Conservation (phyloP, 2,329 filamentous ascomycete genomes). For the Colletotrichum lindemuthianum region DNA sequence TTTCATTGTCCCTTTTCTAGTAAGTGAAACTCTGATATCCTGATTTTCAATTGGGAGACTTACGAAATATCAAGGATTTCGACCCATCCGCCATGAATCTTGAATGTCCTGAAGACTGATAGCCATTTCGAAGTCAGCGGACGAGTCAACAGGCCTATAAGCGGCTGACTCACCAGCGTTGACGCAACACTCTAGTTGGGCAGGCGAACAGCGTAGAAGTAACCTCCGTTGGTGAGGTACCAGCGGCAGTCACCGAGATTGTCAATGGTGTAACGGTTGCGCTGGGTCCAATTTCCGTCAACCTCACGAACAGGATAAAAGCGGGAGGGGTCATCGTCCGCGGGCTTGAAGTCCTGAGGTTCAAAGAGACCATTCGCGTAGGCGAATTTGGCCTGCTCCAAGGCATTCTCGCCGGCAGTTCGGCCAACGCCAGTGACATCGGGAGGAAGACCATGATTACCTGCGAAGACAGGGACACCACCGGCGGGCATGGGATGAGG, state of each 20-base stretch:
- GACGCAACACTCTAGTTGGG: conserved; percentile 45
- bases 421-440: conserved; percentile 64
- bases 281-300: conserved; percentile 68
- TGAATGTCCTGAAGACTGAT: too few relatives aligned
- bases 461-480: conserved; percentile 41
- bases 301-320: conserved; percentile 71
- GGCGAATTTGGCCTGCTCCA: conserved; percentile 61
- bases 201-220: conserved; percentile 70
- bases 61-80: too few relatives aligned
- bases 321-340: conserved; percentile 67
- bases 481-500: conserved; percentile 12
- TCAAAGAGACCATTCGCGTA: conserved; percentile 61
- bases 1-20: too few relatives aligned
- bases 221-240: conserved; percentile 66
- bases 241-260: conserved; percentile 65
- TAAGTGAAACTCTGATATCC: too few relatives aligned
- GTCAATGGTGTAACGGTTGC: conserved; percentile 69
- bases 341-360: conserved; percentile 71
- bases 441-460: conserved; percentile 53
- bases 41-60: too few relatives aligned
- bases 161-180: not conserved
- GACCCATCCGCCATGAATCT: too few relatives aligned
- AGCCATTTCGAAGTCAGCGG: too few relatives aligned
- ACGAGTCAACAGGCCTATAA: too few relatives aligned
- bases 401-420: conserved; percentile 58